Evolutionary conservation across 1,284 basidiomycete species (phyloP).

Genomic region (Rhodotorula glutinis): DNA sequence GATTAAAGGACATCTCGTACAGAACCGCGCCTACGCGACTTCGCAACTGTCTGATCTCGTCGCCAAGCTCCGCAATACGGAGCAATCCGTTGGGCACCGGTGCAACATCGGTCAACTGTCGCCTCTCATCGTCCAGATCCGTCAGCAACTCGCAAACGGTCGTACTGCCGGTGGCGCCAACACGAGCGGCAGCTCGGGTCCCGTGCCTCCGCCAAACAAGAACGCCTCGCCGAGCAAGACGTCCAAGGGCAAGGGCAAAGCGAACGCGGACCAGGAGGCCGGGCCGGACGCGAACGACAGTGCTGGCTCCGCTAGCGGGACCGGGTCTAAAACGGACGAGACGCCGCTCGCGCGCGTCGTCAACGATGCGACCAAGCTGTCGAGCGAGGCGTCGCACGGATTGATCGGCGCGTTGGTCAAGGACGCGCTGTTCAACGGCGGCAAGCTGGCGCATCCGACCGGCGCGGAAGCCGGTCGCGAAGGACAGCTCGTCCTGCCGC

Average conservation of each 20-base stretch:
- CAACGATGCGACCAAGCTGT: constrained; percentile 35
- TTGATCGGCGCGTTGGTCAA: constrained; percentile 39
- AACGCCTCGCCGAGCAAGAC: neutral
- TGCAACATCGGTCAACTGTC: constrained; percentile 34
- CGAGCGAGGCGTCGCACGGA: constrained; percentile 31
- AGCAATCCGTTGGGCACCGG: constrained; percentile 37
- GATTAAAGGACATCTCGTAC: no score
- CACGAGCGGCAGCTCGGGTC: neutral
- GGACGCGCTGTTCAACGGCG: constrained; percentile 38
- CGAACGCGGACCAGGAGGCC: neutral
- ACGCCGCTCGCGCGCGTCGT: constrained; percentile 33
- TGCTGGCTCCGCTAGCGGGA: neutral
- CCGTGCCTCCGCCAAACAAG: neutral
- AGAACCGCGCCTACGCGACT: constrained; percentile 90
- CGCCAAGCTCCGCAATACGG: constrained; percentile 63
- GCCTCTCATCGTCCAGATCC: constrained; percentile 35
- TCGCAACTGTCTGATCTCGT: constrained; percentile 83
- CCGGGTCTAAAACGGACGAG: constrained; percentile 16
- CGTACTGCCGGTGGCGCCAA: neutral
- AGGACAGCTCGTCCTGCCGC: constrained; percentile 22
- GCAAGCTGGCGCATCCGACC: constrained; percentile 10
- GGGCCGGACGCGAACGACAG: neutral
- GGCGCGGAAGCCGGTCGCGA: neutral
- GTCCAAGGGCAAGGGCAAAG: constrained; percentile 20
- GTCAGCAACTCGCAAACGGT: constrained; percentile 15